Evolutionary conservation across 2,329 filamentous ascomycete genomes (phyloP).

Genomic region (Teratosphaeria gauchensis): DNA sequence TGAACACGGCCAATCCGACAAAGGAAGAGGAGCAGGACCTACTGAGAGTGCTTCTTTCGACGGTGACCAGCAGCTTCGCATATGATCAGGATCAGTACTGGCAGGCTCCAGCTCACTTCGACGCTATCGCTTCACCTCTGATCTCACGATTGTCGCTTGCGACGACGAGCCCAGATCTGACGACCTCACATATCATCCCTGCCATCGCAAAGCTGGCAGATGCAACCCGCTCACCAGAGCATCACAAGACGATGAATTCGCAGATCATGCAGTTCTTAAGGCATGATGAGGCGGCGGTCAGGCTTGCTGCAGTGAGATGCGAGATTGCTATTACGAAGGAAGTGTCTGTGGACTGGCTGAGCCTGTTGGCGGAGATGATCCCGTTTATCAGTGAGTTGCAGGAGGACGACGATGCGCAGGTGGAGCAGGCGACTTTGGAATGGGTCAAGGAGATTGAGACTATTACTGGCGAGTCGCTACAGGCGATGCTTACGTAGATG

Average conservation of each 20-base stretch:
- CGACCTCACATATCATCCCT: conserved; percentile 48
- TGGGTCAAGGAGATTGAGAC: conserved; percentile 88
- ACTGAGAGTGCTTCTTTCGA: conserved; percentile 59
- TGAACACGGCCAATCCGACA: conserved; percentile 33
- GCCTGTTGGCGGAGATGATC: conserved; percentile 86
- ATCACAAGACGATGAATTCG: conserved; percentile 82
- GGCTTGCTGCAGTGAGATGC: conserved; percentile 72
- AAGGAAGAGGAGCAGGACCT: conserved; percentile 43
- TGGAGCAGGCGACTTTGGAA: conserved; percentile 77
- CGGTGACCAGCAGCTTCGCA: conserved; percentile 66
- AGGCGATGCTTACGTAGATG: conserved; percentile 61
- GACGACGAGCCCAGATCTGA: conserved; percentile 36
- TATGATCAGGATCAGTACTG: conserved; percentile 93
- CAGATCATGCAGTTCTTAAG: conserved; percentile 69
- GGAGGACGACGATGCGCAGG: conserved; percentile 90
- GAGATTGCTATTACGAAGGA: conserved; percentile 61
- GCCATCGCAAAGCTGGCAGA: conserved; percentile 70
- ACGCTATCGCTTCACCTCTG: conserved; percentile 58
- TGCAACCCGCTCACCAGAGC: conserved; percentile 73
- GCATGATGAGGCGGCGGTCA: conserved; percentile 58
- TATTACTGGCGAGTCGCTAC: conserved; percentile 76
- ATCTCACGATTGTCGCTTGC: conserved; percentile 48
- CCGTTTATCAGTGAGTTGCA: conserved; percentile 91
- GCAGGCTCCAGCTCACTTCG: conserved; percentile 84
- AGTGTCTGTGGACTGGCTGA: conserved; percentile 88